A percentile compares a stretch with the other conserved stretches of the same genome.
Evolutionary conservation across 176 grass and related monocot species (phyloP).

Genomic region (Thinopyrum elongatum): DNA sequence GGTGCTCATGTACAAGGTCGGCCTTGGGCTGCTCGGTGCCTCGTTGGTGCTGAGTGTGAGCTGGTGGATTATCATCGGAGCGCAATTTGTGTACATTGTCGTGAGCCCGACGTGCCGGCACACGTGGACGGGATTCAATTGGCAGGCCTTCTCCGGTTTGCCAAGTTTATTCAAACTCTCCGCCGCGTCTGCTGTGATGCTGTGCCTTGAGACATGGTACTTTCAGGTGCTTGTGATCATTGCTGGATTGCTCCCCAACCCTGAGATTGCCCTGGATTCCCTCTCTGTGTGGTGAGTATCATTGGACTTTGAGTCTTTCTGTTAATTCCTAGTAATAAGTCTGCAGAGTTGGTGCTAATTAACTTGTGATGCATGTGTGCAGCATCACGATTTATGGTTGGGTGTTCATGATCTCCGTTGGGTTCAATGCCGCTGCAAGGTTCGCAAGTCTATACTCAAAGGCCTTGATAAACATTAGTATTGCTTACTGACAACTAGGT

Average conservation of each 20-base stretch:
- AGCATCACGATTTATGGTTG: no score
- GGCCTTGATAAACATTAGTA: no score
- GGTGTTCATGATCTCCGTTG: no score
- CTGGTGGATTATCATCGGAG: conserved; percentile 2
- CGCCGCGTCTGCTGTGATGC: not conserved
- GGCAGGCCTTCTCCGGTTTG: conserved; percentile 1
- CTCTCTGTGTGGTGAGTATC: no score
- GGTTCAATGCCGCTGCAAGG: no score
- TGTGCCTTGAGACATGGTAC: conserved; percentile 25
- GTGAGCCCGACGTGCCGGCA: not conserved
- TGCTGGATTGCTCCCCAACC: not conserved
- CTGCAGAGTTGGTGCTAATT: no score
- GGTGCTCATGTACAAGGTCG: conserved; percentile 35
- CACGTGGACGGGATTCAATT: not conserved
- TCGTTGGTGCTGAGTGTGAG: conserved; percentile 6
- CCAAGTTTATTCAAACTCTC: not conserved
- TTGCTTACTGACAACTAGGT: no score
- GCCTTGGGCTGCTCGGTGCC: not conserved
- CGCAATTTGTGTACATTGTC: not conserved
- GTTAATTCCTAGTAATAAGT: not conserved
- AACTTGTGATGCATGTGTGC: no score
- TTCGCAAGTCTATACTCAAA: no score
- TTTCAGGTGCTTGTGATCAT: conserved; percentile 7
- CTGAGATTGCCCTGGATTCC: not conserved
- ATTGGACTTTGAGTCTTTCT: no score